Percentiles rank a stretch among this genome's conserved stretches.
These are phyloP conservation scores for Papilionanthe hybrid DNA, from an alignment of 116 monocot species.

Conservation along the genomic window DNA sequence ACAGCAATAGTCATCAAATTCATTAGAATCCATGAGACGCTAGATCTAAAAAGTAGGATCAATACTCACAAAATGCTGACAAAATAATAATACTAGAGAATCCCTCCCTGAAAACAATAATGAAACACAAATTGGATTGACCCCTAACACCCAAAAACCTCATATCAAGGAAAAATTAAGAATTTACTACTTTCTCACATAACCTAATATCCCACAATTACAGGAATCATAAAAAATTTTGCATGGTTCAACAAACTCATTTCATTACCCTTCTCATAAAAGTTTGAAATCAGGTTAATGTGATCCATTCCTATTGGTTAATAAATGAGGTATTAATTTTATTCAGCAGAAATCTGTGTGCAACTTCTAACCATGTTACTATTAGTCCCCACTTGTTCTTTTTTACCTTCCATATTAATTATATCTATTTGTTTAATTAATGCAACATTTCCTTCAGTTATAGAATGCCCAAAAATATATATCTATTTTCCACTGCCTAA, in stretches of 20 bases:
- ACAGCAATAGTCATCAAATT: neutral
- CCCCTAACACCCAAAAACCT: neutral
- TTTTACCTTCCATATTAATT: neutral
- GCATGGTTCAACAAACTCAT: too few species aligned
- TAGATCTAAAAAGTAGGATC: neutral
- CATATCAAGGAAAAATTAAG: neutral
- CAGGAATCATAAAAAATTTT: too few species aligned
- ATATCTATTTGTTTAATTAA: neutral
- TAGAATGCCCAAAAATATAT: neutral
- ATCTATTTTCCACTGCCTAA: neutral
- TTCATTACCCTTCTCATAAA: too few species aligned
- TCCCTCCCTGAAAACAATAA: neutral
- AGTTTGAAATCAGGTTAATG: too few species aligned
- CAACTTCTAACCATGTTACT: neutral
- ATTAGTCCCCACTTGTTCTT: neutral
- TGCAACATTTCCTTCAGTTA: neutral
- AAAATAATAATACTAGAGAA: neutral
- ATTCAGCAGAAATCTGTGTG: neutral
- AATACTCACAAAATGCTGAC: neutral
- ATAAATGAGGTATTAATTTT: neutral
- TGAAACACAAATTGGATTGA: neutral
- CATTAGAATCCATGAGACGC: neutral
- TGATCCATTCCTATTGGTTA: neutral
- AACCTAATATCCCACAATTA: neutral
- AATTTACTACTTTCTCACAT: neutral